Base-by-base conservation (phyloP, 73 alveolate species). In the Symbiodinium pilosum region DNA sequence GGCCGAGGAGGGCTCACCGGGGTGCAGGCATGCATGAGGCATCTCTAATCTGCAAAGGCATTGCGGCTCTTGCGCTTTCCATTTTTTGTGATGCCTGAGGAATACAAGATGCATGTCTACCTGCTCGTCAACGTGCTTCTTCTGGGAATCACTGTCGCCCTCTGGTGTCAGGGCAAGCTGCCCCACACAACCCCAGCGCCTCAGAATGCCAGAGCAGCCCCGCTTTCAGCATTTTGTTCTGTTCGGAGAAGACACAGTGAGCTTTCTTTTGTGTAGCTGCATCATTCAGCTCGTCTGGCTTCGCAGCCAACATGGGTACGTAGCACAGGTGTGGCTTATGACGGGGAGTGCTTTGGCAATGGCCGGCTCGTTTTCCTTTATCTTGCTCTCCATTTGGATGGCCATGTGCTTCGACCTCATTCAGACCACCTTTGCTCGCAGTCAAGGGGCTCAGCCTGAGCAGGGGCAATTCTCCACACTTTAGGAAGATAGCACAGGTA, bases 371-470 rank as follows among this genome's bases (percentile, higher is more conserved):
- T 93, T 93, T n/a, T 77, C 93, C 92, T 93, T 93, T 51, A 77
- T 93, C 47, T 43, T 93, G 92, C 98, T 93, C 43, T 93, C 98
- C 83, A 93, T 93, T 51, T 93, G 98, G 98, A 91, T 91, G 97
- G 97, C 97, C 54, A 91, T 91, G 97, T 26, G n/a, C 36, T 88
- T 43, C 3, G 97, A 43, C 84, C 16, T 26, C n/a, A n/a, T n/a
- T n/a, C n/a, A n/a, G n/a, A n/a, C n/a, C n/a, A n/a, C n/a, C n/a
- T 52, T 52, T 52, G 69, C 28, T 9, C 69, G 69, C 69, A 52
- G 69, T 52, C 20, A n/a, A n/a, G n/a, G n/a, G n/a, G n/a, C n/a
- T n/a, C n/a, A n/a, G n/a, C n/a, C n/a, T n/a, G n/a, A n/a, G n/a
- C n/a, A n/a, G n/a, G n/a, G n/a, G n/a, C n/a, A n/a, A n/a, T n/a